phyloP scores from a whole-genome alignment of 1,284 basidiomycete species.

The Cutaneotrichosporon mucoides region DNA sequence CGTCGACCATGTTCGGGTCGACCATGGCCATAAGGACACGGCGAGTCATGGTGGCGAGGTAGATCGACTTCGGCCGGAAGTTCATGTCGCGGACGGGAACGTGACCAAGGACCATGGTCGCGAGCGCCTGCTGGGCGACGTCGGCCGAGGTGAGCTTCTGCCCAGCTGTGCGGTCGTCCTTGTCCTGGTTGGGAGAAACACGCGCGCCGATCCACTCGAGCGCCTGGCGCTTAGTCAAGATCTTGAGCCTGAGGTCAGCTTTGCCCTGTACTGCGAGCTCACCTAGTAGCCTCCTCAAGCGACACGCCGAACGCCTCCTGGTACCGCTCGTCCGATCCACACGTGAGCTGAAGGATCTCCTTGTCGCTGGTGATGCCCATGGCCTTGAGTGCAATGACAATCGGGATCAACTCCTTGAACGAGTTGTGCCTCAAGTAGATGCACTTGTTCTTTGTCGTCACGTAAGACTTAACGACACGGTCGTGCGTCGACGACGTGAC shows the following conservation, averaged over 20 bases:
- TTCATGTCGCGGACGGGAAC: constrained; percentile 89
- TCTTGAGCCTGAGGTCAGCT: constrained; percentile 55
- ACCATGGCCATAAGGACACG: constrained; percentile 95
- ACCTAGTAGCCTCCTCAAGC: constrained; percentile 85
- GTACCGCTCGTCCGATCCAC: constrained; percentile 87
- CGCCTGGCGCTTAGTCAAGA: constrained; percentile 91
- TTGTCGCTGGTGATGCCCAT: constrained; percentile 96
- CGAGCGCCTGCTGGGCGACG: constrained; percentile 91
- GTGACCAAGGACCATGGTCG: constrained; percentile 95
- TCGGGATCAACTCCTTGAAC: constrained; percentile 94
- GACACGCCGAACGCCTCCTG: constrained; percentile 85
- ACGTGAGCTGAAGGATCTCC: constrained; percentile 91
- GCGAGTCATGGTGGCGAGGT: constrained; percentile 96
- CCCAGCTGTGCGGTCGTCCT: constrained; percentile 36
- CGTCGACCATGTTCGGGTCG: constrained; percentile 95
- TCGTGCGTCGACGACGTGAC: constrained; percentile 99
- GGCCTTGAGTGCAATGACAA: constrained; percentile 93
- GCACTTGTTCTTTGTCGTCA: constrained; percentile 87
- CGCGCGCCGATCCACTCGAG: constrained; percentile 91
- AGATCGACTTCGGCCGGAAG: constrained; percentile 92
- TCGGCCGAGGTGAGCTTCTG: constrained; percentile 83
- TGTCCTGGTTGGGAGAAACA: constrained; percentile 75
- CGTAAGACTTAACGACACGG: constrained; percentile 98
- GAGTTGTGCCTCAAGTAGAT: constrained; percentile 99
- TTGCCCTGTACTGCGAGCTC: constrained; percentile 3